phyloP scores from a whole-genome alignment of 1,284 basidiomycete species.

The Puccinia novopanici region DNA sequence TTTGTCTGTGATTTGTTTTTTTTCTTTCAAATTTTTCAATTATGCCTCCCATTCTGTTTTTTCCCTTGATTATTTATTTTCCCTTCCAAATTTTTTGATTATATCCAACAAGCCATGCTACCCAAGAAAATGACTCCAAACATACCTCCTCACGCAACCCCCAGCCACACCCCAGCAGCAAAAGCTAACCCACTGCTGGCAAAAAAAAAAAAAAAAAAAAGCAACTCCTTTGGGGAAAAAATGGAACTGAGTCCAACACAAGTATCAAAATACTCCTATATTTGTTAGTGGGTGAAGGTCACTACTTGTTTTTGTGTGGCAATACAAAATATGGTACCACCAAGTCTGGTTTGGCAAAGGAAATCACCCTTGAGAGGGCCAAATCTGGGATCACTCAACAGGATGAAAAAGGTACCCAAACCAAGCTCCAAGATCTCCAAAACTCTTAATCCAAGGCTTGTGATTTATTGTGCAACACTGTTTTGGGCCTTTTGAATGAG shows the following conservation, averaged over 20 bases:
- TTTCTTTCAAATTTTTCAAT: too few relatives aligned
- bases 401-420: not conserved
- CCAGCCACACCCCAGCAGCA: too few relatives aligned
- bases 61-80: too few relatives aligned
- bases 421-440: slow-evolving; percentile 11
- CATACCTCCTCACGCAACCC: too few relatives aligned
- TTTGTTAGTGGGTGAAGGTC: not conserved
- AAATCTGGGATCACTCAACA: not conserved
- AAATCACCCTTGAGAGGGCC: not conserved
- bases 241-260: not conserved
- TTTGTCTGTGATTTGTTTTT: too few relatives aligned
- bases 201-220: not conserved
- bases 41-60: too few relatives aligned
- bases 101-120: too few relatives aligned
- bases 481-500: not conserved
- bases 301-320: not conserved
- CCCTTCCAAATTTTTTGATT: too few relatives aligned
- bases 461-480: not conserved
- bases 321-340: not conserved
- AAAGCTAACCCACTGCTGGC: too few relatives aligned
- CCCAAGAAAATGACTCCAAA: too few relatives aligned
- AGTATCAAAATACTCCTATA: not conserved
- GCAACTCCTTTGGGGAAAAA: not conserved
- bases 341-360: not conserved
- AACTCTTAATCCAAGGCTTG: not conserved